Evolutionary conservation across 306 rosid genomes (phyloP).

Genomic region (Hippophae gyantsensis): DNA sequence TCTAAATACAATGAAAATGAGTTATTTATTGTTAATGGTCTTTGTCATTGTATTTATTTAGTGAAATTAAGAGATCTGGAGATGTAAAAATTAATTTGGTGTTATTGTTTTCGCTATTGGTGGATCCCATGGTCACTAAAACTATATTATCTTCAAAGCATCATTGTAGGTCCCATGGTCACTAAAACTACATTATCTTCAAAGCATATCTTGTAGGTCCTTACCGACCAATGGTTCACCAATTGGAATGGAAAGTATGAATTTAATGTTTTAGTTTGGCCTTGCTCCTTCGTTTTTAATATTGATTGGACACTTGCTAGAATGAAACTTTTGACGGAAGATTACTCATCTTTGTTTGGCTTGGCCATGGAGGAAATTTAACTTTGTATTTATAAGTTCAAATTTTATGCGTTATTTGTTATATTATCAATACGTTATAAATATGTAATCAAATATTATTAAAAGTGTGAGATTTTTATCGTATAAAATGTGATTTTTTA

Average conservation of each 20-base stretch:
- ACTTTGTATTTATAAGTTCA: background rate
- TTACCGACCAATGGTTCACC: slow-evolving; percentile 5
- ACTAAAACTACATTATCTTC: slow-evolving; percentile 4
- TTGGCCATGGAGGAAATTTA: slow-evolving; percentile 23
- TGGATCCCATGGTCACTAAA: slow-evolving; percentile 24
- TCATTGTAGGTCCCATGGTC: slow-evolving; percentile 10
- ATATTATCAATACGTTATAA: too few relatives aligned
- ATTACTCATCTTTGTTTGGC: slow-evolving; percentile 36
- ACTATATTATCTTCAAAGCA: background rate
- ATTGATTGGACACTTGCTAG: slow-evolving; percentile 15
- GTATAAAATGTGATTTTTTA: too few relatives aligned
- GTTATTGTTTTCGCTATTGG: slow-evolving; percentile 14
- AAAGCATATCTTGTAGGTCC: background rate
- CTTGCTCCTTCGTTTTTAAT: slow-evolving; percentile 15
- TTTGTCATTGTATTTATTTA: slow-evolving; percentile 18
- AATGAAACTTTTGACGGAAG: slow-evolving; percentile 34
- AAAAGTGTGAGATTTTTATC: too few relatives aligned
- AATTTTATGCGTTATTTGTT: too few relatives aligned
- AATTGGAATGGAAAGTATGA: slow-evolving; percentile 1
- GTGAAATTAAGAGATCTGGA: slow-evolving; percentile 15
- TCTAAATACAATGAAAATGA: background rate
- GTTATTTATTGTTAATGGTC: slow-evolving; percentile 5
- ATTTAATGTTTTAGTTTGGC: background rate
- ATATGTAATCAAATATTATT: too few relatives aligned
- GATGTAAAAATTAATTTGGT: slow-evolving; percentile 20